Evolutionary conservation across 805 yeast species (phyloP).

Genomic region (Nakazawaea pomicola): DNA sequence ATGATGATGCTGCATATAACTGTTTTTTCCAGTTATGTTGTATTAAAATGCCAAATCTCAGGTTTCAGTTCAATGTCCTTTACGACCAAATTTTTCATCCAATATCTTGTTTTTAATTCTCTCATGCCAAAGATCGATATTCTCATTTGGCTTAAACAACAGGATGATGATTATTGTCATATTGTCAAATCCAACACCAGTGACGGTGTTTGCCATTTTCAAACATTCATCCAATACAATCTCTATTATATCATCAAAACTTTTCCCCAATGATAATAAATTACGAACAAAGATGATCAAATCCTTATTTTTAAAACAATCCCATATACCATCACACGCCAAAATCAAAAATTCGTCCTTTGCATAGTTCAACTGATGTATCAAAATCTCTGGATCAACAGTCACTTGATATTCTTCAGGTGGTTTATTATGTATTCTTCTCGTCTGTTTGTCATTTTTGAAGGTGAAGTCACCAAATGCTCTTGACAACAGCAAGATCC

Average conservation of each 20-base stretch:
- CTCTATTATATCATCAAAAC: constrained; percentile 53
- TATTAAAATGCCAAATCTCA: no score
- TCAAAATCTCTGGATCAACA: constrained; percentile 69
- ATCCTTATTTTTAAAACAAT: constrained; percentile 54
- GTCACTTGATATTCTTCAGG: constrained; percentile 78
- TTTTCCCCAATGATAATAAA: constrained; percentile 52
- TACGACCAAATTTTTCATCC: constrained; percentile 31
- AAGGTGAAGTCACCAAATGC: constrained; percentile 66
- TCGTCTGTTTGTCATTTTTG: constrained; percentile 24
- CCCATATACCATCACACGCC: constrained; percentile 88
- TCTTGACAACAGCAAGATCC: constrained; percentile 51
- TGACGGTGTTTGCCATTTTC: constrained; percentile 63
- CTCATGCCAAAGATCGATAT: constrained; percentile 54
- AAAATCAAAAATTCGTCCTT: constrained; percentile 65
- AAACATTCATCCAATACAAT: constrained; percentile 61
- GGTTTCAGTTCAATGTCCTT: not conserved
- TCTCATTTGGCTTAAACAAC: constrained; percentile 40
- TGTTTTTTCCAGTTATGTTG: no score
- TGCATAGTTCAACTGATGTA: constrained; percentile 38
- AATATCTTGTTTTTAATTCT: constrained; percentile 38
- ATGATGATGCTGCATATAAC: no score
- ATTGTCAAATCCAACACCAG: constrained; percentile 80
- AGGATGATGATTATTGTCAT: constrained; percentile 74
- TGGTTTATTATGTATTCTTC: constrained; percentile 19
- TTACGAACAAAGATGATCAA: constrained; percentile 51